Base-by-base conservation (phyloP, 176 grass and related monocot species). In the Aegilops longissima region DNA sequence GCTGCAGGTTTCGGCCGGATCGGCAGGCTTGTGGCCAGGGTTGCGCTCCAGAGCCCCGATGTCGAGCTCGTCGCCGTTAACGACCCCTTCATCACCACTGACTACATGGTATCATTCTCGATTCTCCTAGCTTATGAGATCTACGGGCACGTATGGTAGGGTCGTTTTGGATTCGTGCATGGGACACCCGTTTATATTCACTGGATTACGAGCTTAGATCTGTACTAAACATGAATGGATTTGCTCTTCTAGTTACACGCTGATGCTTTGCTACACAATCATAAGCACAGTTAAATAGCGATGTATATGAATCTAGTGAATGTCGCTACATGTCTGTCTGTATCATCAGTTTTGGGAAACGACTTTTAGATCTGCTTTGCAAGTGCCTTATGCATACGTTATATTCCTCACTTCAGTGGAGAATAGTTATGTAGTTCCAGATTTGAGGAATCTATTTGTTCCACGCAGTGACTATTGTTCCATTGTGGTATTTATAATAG, bases 41-140 rank as follows among this genome's bases (percentile, higher is more conserved):
- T 95, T 8, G 93, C 93, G 1, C 93, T 95, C 54, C 91, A 95
- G 72, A 91, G 93, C 70, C 84, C 93, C 42, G 93, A 95, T 85
- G 91, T 95, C 20, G 93, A 95, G 89, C 89, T 95, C 59, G 93
- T 95, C 56, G 93, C 93, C 30, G 87, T 95, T 29, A 95, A 95
- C 67, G 93, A 95, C 59, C 93, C 93, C 17, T 95, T 95, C 93
- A 95, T 95, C 89, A 87, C 77, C 88, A 95, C 91, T 36, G 93
- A 93, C 51, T 95, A 95, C 91, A 95, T 95, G 93, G 93, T 95
- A 95, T 34, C 5, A 16, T 39, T 17, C 17, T 23, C 70, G 20
- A 63, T 9, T 56, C 4, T 2, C 18, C 38, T 35, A 0, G 29
- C 14, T 18, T 0, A 51, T 44, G 42, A 29, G 72, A 75, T 75